Base-by-base conservation (phyloP, 352 stramenopile species). In the Globisporangium rhizosaccharum region DNA sequence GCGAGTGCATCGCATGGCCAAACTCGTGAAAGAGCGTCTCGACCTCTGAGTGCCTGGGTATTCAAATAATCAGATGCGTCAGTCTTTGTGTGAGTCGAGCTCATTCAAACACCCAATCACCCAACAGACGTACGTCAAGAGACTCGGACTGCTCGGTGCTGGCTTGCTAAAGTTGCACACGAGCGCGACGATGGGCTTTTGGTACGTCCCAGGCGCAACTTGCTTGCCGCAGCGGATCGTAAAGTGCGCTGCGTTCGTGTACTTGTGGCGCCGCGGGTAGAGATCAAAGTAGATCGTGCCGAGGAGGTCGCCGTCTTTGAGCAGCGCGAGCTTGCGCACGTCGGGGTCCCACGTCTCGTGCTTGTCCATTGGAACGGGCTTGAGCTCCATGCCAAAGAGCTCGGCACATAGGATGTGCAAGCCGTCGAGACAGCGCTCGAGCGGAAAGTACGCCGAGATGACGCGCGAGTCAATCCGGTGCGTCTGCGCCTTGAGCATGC, bases 1-100 rank as follows among this genome's bases (percentile, higher is more conserved):
- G 68, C 18, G 96, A 98, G 72, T 99, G 96, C 66, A 99, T 81
- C 25, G 92, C 96, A 69, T 99, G 96, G 55, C 97, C 96, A 59
- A 97, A 97, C 75, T 97, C 91, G 57, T 98, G 95, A 73, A 98
- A 98, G 9, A 98, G 72, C 33, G 94, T 98, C 73, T 98, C 92
- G 45, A 99, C 95, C 72, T 99, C 96, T 0, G 86, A 88, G 65
- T 99, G 96, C 8, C 74, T 85, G 62, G n/a, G 44, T 7, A 2
- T 7, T 6, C 5, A n/a, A 3, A 18, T 12, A 64, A 17, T 39
- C 25, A 57, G 4, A 90, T 17, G 92, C 12, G 10, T 10, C 33
- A 39, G 33, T 39, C 33, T 39, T 39, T 39, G 5, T 39, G 33
- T 39, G 33, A 39, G 33, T 12, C 10, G 5, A 39, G 33, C 30